phyloP scores from a whole-genome alignment of 441 rosid species.

The Populus hybrid region DNA sequence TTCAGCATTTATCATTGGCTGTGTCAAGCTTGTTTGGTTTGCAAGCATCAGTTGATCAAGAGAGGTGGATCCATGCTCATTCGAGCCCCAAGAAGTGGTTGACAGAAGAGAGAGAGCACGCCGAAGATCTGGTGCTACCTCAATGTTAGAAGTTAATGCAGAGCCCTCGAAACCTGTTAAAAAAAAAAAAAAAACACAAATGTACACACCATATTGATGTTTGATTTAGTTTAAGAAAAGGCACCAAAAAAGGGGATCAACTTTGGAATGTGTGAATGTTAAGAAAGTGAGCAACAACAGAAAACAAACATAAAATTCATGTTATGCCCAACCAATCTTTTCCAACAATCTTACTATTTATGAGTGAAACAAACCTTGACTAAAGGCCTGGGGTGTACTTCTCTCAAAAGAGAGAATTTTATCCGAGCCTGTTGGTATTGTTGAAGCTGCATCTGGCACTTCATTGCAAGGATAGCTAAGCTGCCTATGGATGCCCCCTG shows the following conservation, averaged over 20 bases:
- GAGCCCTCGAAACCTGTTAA: neutral
- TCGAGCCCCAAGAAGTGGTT: neutral
- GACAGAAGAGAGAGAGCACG: slow-evolving; percentile 1
- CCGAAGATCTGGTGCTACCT: neutral
- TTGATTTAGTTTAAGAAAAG: neutral
- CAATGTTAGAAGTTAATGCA: neutral
- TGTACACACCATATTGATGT: neutral
- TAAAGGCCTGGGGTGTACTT: neutral
- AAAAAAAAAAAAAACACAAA: too few species aligned
- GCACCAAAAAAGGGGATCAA: neutral
- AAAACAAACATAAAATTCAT: neutral
- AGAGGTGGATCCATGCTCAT: neutral
- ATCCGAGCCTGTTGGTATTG: neutral
- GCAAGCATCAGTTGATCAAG: neutral
- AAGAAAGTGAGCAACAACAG: neutral
- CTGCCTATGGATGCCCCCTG: neutral
- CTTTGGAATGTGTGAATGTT: neutral
- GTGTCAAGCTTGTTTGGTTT: neutral
- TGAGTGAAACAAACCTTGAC: neutral
- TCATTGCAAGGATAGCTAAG: neutral
- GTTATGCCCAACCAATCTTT: neutral
- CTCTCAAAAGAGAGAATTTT: neutral
- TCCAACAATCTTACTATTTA: neutral
- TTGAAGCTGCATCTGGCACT: neutral
- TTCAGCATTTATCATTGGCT: neutral